These are phyloP conservation scores for Hyphopichia pseudoburtonii DNA, from an alignment of 1,139 yeast genomes.

Conservation along the genomic window DNA sequence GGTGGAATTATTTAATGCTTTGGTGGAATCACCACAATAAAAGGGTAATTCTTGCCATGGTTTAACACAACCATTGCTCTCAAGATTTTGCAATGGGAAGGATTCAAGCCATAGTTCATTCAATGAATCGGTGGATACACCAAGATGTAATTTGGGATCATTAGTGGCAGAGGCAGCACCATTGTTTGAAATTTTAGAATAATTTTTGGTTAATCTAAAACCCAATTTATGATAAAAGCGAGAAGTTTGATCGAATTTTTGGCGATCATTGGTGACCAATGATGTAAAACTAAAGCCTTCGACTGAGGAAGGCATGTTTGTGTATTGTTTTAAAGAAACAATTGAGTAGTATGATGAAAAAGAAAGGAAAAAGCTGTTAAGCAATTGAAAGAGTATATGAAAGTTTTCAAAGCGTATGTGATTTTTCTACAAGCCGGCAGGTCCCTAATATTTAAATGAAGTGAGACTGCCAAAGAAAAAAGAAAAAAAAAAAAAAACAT, in stretches of 20 bases:
- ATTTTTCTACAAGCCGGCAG: no score
- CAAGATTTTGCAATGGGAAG: conserved; percentile 57
- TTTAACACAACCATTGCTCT: conserved; percentile 44
- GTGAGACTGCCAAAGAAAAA: no score
- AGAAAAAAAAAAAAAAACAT: no score
- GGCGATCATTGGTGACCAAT: conserved; percentile 53
- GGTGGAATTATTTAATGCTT: conserved; percentile 28
- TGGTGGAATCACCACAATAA: conserved; percentile 51
- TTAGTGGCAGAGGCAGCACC: conserved; percentile 33
- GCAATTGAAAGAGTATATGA: no score
- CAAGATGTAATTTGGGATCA: conserved; percentile 37
- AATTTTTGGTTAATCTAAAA: conserved; percentile 56
- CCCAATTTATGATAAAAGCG: conserved; percentile 59
- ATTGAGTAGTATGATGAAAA: no score
- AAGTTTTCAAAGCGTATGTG: no score
- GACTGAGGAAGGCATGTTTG: conserved; percentile 10
- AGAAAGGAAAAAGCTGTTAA: no score
- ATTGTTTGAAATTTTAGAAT: conserved; percentile 46
- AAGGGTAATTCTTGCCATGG: conserved; percentile 61
- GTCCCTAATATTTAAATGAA: no score
- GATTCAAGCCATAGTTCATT: conserved; percentile 72
- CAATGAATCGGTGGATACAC: conserved; percentile 63
- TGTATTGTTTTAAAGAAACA: not conserved
- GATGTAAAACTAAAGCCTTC: conserved; percentile 49
- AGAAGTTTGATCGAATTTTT: conserved; percentile 45